Conservation (phyloP, 108 stramenopile genomes). For the Pseudonitzschia multistriata region DNA sequence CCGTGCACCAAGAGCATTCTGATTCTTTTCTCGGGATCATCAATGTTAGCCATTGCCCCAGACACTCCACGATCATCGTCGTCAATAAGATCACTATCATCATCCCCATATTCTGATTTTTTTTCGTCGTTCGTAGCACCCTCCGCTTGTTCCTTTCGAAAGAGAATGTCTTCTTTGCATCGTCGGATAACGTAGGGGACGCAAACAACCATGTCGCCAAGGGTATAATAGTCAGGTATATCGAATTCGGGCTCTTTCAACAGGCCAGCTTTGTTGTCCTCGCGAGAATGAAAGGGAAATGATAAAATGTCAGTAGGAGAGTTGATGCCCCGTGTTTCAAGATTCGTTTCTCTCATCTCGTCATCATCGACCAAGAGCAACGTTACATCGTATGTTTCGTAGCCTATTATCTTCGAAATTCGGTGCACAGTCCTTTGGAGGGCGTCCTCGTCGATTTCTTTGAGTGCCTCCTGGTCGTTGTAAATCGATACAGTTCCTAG, state of each 20-base stretch:
- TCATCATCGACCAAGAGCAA: slow-evolving; percentile 61
- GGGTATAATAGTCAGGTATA: slow-evolving; percentile 71
- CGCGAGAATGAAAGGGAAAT: slow-evolving; percentile 69
- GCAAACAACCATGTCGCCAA: slow-evolving; percentile 91
- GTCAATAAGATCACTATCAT: slow-evolving; percentile 2
- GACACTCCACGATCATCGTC: slow-evolving; percentile 84
- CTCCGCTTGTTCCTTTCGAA: background rate
- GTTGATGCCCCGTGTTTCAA: slow-evolving; percentile 62
- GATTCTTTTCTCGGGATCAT: slow-evolving; percentile 44
- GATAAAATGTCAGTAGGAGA: slow-evolving; percentile 84
- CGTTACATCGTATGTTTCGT: slow-evolving; percentile 72
- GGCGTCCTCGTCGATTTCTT: slow-evolving; percentile 39
- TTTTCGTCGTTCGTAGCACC: slow-evolving; percentile 42
- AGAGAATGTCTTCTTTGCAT: slow-evolving; percentile 22
- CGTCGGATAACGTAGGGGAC: slow-evolving; percentile 76
- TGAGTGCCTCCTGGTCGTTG: slow-evolving; percentile 42
- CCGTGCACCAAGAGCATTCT: slow-evolving; percentile 91
- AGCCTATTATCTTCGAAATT: slow-evolving; percentile 58
- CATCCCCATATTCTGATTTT: slow-evolving; percentile 64
- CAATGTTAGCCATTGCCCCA: slow-evolving; percentile 76
- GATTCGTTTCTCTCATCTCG: slow-evolving; percentile 73
- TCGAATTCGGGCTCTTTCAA: slow-evolving; percentile 67
- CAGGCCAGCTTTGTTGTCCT: slow-evolving; percentile 46
- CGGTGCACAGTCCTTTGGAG: slow-evolving; percentile 37
- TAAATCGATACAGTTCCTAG: slow-evolving; percentile 40